Conservation (phyloP, 73 alveolate species). For the Paramecium sexaurelia region DNA sequence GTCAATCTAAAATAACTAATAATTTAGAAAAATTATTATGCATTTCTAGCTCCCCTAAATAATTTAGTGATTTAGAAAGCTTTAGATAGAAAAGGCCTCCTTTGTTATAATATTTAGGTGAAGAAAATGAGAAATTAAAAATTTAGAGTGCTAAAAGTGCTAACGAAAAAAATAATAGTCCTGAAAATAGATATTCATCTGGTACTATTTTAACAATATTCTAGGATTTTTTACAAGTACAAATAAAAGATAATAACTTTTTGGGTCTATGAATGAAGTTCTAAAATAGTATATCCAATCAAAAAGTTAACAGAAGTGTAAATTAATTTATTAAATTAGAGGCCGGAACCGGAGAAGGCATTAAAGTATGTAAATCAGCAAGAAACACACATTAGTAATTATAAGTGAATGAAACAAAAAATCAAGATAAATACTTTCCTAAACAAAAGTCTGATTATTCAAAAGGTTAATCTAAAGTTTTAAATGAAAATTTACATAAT, state of each 20-base stretch:
- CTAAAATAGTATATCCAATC: not conserved
- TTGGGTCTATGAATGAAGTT: constrained; percentile 22
- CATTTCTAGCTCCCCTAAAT: not conserved
- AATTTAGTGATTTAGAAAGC: not conserved
- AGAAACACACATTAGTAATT: not conserved
- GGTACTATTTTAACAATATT: not conserved
- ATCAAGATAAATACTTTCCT: not conserved
- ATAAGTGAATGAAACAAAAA: not conserved
- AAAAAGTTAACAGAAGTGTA: constrained; percentile 26
- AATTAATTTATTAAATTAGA: not conserved
- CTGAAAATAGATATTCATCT: not conserved
- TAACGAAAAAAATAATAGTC: not conserved
- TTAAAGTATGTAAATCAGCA: not conserved
- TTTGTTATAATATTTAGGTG: constrained; percentile 2
- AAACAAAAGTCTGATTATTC: not conserved
- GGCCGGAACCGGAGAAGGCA: constrained; percentile 55
- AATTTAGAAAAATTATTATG: not conserved
- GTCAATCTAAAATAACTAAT: not conserved
- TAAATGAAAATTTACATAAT: not conserved
- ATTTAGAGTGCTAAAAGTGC: constrained; percentile 21
- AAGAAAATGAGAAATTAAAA: not conserved
- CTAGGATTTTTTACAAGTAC: not conserved
- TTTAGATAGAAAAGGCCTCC: constrained; percentile 21
- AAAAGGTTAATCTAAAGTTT: not conserved
- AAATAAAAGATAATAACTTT: not conserved